A percentile compares a stretch with the other conserved stretches of the same genome.
Conservation (phyloP, 306 rosid species). For the Cicer cuneatum region DNA sequence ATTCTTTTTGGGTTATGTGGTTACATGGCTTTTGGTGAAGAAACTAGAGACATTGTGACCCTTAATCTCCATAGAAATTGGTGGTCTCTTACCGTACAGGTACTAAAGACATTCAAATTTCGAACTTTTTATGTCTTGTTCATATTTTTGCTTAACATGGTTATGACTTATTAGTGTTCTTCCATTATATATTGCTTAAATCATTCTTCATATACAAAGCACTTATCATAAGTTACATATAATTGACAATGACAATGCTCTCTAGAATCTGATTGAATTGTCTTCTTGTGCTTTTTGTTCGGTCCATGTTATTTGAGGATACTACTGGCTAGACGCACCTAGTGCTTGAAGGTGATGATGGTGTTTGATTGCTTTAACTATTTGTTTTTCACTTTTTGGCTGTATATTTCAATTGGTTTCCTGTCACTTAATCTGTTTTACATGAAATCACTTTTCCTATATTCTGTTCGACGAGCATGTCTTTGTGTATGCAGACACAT, state of each 20-base stretch:
- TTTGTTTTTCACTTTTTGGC: slow-evolving; percentile 12
- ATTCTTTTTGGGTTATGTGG: slow-evolving; percentile 77
- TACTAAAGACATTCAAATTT: slow-evolving; percentile 39
- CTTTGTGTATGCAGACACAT: neutral
- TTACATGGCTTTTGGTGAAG: slow-evolving; percentile 92
- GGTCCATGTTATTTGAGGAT: slow-evolving; percentile 26
- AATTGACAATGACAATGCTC: neutral
- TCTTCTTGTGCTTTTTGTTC: slow-evolving; percentile 22
- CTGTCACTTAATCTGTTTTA: slow-evolving; percentile 25
- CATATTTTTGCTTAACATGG: slow-evolving; percentile 20
- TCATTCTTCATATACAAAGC: slow-evolving; percentile 2
- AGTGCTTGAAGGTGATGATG: slow-evolving; percentile 17
- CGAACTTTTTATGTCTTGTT: slow-evolving; percentile 18
- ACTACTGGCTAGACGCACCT: slow-evolving; percentile 30
- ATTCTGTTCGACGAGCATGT: neutral
- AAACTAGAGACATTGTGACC: slow-evolving; percentile 78
- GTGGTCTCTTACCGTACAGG: slow-evolving; percentile 82
- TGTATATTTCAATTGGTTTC: slow-evolving; percentile 19
- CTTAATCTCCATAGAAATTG: slow-evolving; percentile 86
- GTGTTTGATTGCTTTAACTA: slow-evolving; percentile 4
- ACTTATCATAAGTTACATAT: neutral
- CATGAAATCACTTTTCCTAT: neutral
- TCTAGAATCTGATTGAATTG: slow-evolving; percentile 25
- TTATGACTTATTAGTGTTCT: neutral
- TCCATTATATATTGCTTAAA: neutral